A percentile compares a stretch with the other conserved stretches of the same genome.
Evolutionary conservation across 179 eudicot species (phyloP).

Genomic region (Actinidia arguta): DNA sequence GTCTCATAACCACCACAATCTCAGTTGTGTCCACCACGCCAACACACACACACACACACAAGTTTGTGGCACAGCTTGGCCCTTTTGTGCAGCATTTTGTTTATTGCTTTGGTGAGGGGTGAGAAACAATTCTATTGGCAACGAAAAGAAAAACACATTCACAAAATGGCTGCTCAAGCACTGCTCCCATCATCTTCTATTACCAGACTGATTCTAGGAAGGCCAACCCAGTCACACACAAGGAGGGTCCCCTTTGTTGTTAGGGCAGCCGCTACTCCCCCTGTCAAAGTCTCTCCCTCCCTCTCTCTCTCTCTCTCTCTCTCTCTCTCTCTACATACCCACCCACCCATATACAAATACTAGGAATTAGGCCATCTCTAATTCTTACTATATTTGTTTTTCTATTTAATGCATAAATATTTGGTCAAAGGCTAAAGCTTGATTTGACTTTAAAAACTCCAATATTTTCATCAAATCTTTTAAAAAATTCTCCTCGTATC

Average conservation of each 20-base stretch:
- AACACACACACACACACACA: slow-evolving; percentile 33
- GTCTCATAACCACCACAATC: slow-evolving; percentile 45
- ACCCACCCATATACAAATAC: too few species aligned
- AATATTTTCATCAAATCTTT: too few species aligned
- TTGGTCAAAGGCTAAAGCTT: too few species aligned
- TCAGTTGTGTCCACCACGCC: not conserved
- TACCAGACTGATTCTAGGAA: slow-evolving; percentile 64
- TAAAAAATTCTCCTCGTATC: too few species aligned
- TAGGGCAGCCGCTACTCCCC: slow-evolving; percentile 83
- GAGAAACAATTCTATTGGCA: not conserved
- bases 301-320: slow-evolving; percentile 11
- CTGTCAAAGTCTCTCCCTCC: slow-evolving; percentile 68
- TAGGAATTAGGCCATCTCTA: too few species aligned
- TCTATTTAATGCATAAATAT: too few species aligned
- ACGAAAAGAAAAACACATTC: not conserved
- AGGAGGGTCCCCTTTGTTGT: slow-evolving; percentile 76
- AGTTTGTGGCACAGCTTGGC: slow-evolving; percentile 21
- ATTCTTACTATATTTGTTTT: too few species aligned
- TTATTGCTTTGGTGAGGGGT: not conserved
- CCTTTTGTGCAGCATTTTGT: slow-evolving; percentile 17
- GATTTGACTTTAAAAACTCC: too few species aligned
- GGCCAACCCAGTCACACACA: slow-evolving; percentile 45
- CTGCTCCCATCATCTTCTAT: slow-evolving; percentile 79
- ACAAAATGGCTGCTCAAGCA: slow-evolving; percentile 81
- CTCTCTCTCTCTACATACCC: not conserved